Evolutionary conservation across 768 basidiomycete genomes (phyloP), one percentile per base, ranked within the genome.

Genomic region (Auriscalpium vulgare): DNA sequence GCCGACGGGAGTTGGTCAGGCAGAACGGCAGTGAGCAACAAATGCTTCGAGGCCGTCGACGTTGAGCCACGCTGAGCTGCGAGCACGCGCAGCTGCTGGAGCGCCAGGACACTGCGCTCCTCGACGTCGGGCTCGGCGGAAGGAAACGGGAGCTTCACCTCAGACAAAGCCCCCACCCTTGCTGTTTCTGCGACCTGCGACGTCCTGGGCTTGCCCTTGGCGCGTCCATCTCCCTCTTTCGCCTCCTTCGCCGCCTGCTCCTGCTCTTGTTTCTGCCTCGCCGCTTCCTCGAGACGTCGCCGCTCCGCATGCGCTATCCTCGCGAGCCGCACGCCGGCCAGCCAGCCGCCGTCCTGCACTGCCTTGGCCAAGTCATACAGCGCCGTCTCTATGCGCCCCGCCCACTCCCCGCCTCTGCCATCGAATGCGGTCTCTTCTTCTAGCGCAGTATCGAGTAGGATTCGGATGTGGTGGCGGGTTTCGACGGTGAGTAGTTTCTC

Each of bases 1-100:
- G 49, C 36, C 8, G 17, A 69, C 51, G 47, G 63, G 37, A 46
- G 62, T 64, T 56, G 66, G 0, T 79, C 75, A 3, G 75, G 68
- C 11, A 29, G 56, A 6, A 48, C 45, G 2, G 81, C 71, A 50
- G 79, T 82, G 4, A 87, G 67, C 7, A 85, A 64, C 1, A 86
- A 65, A 62, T 83, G 82, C 37, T 72, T 75, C 21, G 70, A 58
- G 11, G 66, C 61, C 16, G 75, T 67, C 67, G 67, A 8, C 68
- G 71, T 8, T 58, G 56, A 6, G 59, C 53, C 11, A 71, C 21
- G 65, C 13, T 61, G 52, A 58, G 68, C 70, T 51, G 56, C 66
- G 56, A 53, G 65, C 17, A 37, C 69, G 55, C 59, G 68, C 49
- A 60, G 59, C 46, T 68, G 59, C n/a, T 62, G 56, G 13, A 70